These are phyloP conservation scores for Yamadazyma atlantica DNA, from an alignment of 1,139 yeast species.

Conservation along the genomic window DNA sequence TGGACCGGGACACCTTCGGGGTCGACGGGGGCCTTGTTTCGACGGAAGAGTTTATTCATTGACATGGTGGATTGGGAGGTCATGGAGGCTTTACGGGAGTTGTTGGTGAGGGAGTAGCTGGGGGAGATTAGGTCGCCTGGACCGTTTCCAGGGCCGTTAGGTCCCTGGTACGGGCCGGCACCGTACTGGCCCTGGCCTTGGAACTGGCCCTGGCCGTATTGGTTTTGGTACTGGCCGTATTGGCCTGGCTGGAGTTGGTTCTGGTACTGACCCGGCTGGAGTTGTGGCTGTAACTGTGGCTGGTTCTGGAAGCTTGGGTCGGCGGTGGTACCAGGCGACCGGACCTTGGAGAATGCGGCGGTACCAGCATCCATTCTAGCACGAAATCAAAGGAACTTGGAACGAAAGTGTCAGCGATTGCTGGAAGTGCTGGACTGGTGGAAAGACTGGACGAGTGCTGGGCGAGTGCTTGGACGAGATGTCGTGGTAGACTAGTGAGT, in stretches of 20 bases:
- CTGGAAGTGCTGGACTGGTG: no score
- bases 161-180: no score
- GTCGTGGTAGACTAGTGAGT: no score
- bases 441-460: no score
- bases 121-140: slow-evolving; percentile 20
- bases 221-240: slow-evolving; percentile 10
- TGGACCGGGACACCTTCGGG: slow-evolving; percentile 25
- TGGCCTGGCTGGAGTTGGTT: slow-evolving; percentile 3
- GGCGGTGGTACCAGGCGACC: background rate
- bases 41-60: slow-evolving; percentile 44
- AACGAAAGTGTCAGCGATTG: no score
- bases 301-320: background rate
- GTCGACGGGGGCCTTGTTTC: slow-evolving; percentile 25
- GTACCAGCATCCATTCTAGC: slow-evolving; percentile 22
- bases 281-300: no score
- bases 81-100: slow-evolving; percentile 41
- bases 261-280: no score
- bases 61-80: slow-evolving; percentile 41
- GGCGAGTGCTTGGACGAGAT: no score
- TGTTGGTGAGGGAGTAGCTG: slow-evolving; percentile 11
- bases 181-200: no score
- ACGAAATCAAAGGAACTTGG: no score
- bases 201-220: no score
- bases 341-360: slow-evolving; percentile 1
- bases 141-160: no score